Conservation (phyloP, 805 yeast genomes). For the Starmerella vitae region DNA sequence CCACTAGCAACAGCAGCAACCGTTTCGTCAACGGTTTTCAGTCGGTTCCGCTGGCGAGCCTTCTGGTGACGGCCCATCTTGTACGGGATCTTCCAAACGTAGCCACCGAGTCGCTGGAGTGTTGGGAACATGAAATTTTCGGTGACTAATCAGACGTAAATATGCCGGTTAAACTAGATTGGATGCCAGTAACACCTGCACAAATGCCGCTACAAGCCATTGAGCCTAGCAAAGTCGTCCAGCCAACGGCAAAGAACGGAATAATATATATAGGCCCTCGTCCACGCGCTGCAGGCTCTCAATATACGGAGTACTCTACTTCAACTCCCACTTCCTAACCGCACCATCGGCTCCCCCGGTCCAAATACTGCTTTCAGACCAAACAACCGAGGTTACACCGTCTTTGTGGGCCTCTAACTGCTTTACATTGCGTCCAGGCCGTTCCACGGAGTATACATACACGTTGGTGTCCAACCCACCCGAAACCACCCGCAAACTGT, state of each 20-base stretch:
- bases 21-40: conserved; percentile 68
- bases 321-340: conserved; percentile 52
- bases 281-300: too few relatives aligned
- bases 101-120: conserved; percentile 45
- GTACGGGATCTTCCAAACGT: conserved; percentile 68
- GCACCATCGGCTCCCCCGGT: conserved; percentile 74
- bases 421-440: conserved; percentile 67
- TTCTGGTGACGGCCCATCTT: conserved; percentile 70
- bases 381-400: conserved; percentile 63
- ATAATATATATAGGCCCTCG: not conserved
- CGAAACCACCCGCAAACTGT: conserved; percentile 58
- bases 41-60: conserved; percentile 67
- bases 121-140: conserved; percentile 17
- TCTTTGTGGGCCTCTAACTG: conserved; percentile 71
- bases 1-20: conserved; percentile 50
- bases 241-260: too few relatives aligned
- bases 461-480: conserved; percentile 77
- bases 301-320: too few relatives aligned
- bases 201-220: too few relatives aligned
- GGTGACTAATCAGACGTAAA: too few relatives aligned
- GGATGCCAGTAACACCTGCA: too few relatives aligned
- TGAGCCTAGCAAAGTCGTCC: too few relatives aligned
- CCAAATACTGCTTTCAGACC: conserved; percentile 44
- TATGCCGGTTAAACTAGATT: too few relatives aligned
- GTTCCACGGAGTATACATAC: conserved; percentile 62